phyloP scores from a whole-genome alignment of 2,329 filamentous ascomycete species.

The Trichophyton equinum region DNA sequence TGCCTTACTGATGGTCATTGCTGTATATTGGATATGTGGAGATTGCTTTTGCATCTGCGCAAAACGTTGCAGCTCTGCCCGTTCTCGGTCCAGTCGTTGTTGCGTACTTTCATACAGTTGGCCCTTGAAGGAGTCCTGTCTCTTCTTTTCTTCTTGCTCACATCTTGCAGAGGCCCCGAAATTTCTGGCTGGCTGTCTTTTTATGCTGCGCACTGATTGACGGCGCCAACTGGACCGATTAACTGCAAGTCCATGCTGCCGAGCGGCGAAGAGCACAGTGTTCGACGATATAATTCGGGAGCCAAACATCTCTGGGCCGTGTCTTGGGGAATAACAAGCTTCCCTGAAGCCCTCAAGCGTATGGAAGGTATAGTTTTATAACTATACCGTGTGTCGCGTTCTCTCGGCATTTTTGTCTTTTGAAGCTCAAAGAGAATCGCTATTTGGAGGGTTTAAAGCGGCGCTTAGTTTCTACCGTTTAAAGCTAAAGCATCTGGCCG shows the following conservation, averaged over 20 bases:
- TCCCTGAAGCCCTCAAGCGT: not conserved
- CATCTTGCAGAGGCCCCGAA: conserved; percentile 5
- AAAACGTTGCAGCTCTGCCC: conserved; percentile 43
- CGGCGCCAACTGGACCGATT: not conserved
- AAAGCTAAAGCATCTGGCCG: not conserved
- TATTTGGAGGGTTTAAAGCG: not conserved
- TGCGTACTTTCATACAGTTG: conserved; percentile 52
- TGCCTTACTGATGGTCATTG: conserved; percentile 22
- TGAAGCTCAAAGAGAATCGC: not conserved
- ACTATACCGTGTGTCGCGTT: too few species aligned
- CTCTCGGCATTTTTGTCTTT: not conserved
- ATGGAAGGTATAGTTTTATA: not conserved
- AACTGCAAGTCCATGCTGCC: not conserved
- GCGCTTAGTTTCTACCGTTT: not conserved
- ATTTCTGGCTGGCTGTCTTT: not conserved
- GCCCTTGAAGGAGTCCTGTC: conserved; percentile 37
- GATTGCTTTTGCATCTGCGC: conserved; percentile 33
- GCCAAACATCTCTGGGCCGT: conserved; percentile 7
- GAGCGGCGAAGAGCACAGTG: conserved; percentile 4
- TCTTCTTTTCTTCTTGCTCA: conserved; percentile 4
- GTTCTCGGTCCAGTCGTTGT: conserved; percentile 46
- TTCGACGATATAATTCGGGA: conserved; percentile 8
- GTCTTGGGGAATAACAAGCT: not conserved
- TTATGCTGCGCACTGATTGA: not conserved
- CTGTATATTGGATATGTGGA: conserved; percentile 27